Conservation (phyloP, 352 stramenopile genomes). For the Thalassiosira hispida region DNA sequence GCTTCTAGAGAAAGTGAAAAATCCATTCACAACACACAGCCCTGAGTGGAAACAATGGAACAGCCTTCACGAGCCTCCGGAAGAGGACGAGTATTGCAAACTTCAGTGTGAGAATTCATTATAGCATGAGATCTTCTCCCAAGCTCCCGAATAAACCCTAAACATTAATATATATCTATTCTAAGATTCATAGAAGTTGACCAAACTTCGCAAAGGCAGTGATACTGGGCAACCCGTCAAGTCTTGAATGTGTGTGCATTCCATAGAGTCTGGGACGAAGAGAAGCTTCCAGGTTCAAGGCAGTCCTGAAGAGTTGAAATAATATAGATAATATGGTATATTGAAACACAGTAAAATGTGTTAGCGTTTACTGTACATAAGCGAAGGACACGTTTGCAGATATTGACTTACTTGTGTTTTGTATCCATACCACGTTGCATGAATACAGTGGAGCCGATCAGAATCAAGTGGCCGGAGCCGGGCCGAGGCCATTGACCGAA, state of each 20-base stretch:
- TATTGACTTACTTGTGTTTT: background rate
- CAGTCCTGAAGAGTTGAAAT: background rate
- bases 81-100: background rate
- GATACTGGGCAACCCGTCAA: background rate
- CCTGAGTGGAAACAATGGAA: too few relatives aligned
- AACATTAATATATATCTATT: constrained; percentile 6
- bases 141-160: background rate
- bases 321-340: background rate
- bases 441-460: background rate
- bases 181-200: background rate
- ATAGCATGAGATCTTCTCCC: background rate
- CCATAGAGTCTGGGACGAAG: background rate
- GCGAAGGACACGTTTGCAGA: background rate
- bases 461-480: background rate
- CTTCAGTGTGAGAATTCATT: too few relatives aligned
- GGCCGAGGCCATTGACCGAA: background rate
- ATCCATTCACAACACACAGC: too few relatives aligned
- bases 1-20: too few relatives aligned
- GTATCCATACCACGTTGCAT: background rate
- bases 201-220: constrained; percentile 1
- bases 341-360: background rate
- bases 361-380: background rate
- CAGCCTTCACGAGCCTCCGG: too few relatives aligned
- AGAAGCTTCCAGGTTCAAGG: background rate
- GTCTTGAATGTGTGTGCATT: background rate